Base-by-base conservation (phyloP, 768 basidiomycete genomes). In the Hortiboletus campestris region DNA sequence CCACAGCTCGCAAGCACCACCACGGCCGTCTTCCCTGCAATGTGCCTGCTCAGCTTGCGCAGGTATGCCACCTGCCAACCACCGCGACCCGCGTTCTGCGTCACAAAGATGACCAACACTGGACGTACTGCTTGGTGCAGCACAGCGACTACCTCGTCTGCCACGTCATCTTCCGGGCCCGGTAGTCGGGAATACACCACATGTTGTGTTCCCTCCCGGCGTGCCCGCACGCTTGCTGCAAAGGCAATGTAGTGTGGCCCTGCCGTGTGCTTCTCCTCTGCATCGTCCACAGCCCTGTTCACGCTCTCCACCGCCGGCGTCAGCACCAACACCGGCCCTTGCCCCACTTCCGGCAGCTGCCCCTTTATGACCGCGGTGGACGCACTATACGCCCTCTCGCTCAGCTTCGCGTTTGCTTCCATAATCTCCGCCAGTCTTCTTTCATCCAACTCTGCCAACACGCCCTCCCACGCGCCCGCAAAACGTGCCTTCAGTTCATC, bases 281-380 rank as follows among this genome's bases (percentile, higher is more conserved):
- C 74, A 46, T 81, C 82, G 51, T 86, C 86, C 14, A 88, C 84
- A 0, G 84, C 85, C 49, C 69, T 74, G 69, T 87, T 87, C 35
- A 85, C 63, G n/a, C 76, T 75, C 65, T 83, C 80, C 73, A 76
- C 73, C 43, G 67, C 69, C 1, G 87, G 87, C 0, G 85, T 86
- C 62, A 84, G 75, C 31, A 84, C 66, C 17, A 83, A 53, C 6
- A 82, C 67, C 9, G 62, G 67, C 3, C 60, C 58, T 0, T 55
- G 57, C n/a, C 36, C 66, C 67, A 43, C 79, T 77, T 72, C 64
- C 6, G 65, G 58, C 6, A 62, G 45, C 1, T 73, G 67, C 35
- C 81, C 76, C 62, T 72, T 75, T 4, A 86, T 54, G 20, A 85
- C 68, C 2, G 81, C 74, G 25, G 77, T 77, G 29, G 80, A 78